Percentiles rank a stretch among this genome's conserved stretches.
Conservation (phyloP, 768 basidiomycete genomes). For the Kwoniella bestiolae region DNA sequence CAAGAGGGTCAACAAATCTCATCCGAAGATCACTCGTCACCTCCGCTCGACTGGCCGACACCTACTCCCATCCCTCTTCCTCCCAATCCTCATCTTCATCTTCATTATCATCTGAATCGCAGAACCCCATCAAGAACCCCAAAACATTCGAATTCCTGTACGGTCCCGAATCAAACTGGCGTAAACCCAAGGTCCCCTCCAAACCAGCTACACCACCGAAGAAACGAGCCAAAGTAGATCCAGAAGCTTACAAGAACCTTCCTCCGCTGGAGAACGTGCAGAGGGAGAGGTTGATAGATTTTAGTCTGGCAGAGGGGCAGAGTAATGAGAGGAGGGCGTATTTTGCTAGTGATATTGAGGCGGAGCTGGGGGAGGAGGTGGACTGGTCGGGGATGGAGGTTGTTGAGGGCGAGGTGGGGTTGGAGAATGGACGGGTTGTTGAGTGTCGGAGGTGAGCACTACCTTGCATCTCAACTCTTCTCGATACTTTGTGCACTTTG, state of each 20-base stretch:
- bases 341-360: conserved; percentile 29
- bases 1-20: background rate
- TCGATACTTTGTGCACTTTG: background rate
- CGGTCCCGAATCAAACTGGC: conserved; percentile 16
- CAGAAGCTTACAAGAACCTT: conserved; percentile 18
- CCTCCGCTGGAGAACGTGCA: conserved; percentile 11
- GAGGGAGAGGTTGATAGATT: conserved; percentile 28
- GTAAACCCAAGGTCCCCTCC: conserved; percentile 17
- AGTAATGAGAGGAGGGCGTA: conserved; percentile 32
- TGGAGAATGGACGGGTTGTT: conserved; percentile 40
- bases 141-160: conserved; percentile 20
- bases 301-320: conserved; percentile 19
- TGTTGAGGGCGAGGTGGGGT: conserved; percentile 15
- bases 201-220: conserved; percentile 20
- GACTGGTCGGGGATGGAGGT: conserved; percentile 11
- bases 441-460: conserved; percentile 43
- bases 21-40: background rate
- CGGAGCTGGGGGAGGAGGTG: conserved; percentile 19
- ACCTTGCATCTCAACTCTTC: background rate
- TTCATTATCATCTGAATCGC: background rate
- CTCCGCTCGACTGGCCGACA: conserved; percentile 1
- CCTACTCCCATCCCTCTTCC: background rate
- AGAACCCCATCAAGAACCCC: conserved; percentile 1
- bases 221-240: conserved; percentile 15
- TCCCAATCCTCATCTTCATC: background rate